Percentiles rank a stretch among this genome's conserved stretches.
These are phyloP conservation scores for Cercospora citrullina DNA, from an alignment of 2,329 filamentous ascomycete genomes.

Conservation along the genomic window DNA sequence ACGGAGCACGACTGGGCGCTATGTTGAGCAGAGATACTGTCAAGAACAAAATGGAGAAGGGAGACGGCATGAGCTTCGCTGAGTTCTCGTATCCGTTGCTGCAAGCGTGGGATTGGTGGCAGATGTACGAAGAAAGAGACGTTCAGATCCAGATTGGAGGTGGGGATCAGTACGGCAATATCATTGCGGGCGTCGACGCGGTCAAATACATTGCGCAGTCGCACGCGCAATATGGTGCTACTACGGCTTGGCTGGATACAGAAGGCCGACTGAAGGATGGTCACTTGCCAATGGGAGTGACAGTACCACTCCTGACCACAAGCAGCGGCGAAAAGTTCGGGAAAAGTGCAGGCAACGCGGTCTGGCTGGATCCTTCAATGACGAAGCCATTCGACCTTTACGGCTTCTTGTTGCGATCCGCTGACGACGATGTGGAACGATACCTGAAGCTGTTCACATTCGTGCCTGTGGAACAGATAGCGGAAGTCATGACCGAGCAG, in stretches of 20 bases:
- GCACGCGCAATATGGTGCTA: slow-evolving; percentile 15
- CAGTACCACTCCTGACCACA: slow-evolving; percentile 85
- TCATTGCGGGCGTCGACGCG: slow-evolving; percentile 82
- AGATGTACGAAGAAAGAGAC: slow-evolving; percentile 68
- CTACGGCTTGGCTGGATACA: slow-evolving; percentile 26
- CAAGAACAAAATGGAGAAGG: slow-evolving; percentile 77
- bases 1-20: slow-evolving; percentile 72
- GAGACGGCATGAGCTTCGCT: slow-evolving; percentile 89
- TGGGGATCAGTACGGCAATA: slow-evolving; percentile 95
- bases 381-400: slow-evolving; percentile 86
- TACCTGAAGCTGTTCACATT: slow-evolving; percentile 92
- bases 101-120: slow-evolving; percentile 97
- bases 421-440: slow-evolving; percentile 77
- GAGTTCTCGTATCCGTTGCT: slow-evolving; percentile 93
- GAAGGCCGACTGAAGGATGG: slow-evolving; percentile 45
- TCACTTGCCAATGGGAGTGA: slow-evolving; percentile 73
- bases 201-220: slow-evolving; percentile 70
- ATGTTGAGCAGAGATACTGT: slow-evolving; percentile 92
- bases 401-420: slow-evolving; percentile 78
- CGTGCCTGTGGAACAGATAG: slow-evolving; percentile 69
- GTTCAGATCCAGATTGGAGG: slow-evolving; percentile 89
- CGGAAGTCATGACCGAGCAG: slow-evolving; percentile 67
- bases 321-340: slow-evolving; percentile 86
- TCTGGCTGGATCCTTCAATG: slow-evolving; percentile 85
- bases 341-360: slow-evolving; percentile 88